phyloP scores from a whole-genome alignment of 495 filamentous ascomycete species.

The Annulohypoxylon nitens region DNA sequence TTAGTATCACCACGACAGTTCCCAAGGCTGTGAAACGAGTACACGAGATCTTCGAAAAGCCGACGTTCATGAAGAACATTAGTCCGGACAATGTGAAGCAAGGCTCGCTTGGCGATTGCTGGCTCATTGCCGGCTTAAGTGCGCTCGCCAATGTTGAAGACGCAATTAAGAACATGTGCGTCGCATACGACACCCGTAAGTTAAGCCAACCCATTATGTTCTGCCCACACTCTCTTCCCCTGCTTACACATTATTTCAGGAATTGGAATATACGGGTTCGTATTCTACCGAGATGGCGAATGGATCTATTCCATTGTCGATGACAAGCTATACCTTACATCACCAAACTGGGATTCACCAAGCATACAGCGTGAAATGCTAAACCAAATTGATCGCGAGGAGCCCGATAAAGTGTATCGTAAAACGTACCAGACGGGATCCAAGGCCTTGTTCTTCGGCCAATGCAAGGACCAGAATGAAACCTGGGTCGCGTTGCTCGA shows the following conservation, averaged over 20 bases:
- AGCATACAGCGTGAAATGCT: conserved; percentile 66
- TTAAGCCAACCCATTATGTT: background rate
- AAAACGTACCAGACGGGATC: conserved; percentile 83
- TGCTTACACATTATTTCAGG: conserved; percentile 47
- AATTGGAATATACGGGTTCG: conserved; percentile 95
- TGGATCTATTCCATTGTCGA: conserved; percentile 96
- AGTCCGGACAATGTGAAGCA: conserved; percentile 85
- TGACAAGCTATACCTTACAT: conserved; percentile 81
- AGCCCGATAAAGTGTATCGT: conserved; percentile 81
- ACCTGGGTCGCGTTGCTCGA: conserved; percentile 95
- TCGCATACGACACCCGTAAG: conserved; percentile 74
- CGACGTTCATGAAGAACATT: conserved; percentile 83
- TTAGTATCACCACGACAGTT: conserved; percentile 57
- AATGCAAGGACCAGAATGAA: conserved; percentile 87
- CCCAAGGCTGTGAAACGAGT: conserved; percentile 78
- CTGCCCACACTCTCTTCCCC: background rate
- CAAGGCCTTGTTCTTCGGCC: conserved; percentile 87
- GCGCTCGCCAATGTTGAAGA: conserved; percentile 83
- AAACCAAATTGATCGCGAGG: conserved; percentile 71
- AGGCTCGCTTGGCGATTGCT: conserved; percentile 88
- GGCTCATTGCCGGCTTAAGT: conserved; percentile 90
- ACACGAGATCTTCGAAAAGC: conserved; percentile 89
- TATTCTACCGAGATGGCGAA: conserved; percentile 93
- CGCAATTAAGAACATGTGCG: conserved; percentile 84
- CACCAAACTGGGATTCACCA: conserved; percentile 80